Conservation (phyloP, 129 eudicot species). For the Scalesia atractyloides region DNA sequence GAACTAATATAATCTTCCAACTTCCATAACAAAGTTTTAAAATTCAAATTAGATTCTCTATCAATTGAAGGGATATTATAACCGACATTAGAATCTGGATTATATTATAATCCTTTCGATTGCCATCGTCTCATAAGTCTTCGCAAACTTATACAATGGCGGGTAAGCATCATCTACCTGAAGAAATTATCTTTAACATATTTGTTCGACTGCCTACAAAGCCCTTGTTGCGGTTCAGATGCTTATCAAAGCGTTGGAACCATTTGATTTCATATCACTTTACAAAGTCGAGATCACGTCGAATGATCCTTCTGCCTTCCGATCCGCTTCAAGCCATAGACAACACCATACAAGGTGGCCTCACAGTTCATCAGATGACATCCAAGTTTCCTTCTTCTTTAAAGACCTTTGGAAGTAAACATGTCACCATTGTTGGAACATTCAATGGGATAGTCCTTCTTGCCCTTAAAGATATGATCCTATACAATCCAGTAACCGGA, state of each 20-base stretch:
- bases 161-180: slow-evolving; percentile 29
- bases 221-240: neutral
- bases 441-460: slow-evolving; percentile 10
- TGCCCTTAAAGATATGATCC: slow-evolving; percentile 2
- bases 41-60: too few species aligned
- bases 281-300: slow-evolving; percentile 4
- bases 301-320: slow-evolving; percentile 7
- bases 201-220: neutral
- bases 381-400: neutral
- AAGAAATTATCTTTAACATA: slow-evolving; percentile 25
- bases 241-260: slow-evolving; percentile 7
- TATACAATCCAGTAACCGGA: slow-evolving; percentile 9
- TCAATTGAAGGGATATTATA: too few species aligned
- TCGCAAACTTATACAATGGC: neutral
- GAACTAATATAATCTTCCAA: too few species aligned
- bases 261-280: neutral
- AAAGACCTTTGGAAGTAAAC: neutral
- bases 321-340: neutral
- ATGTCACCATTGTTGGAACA: slow-evolving; percentile 3
- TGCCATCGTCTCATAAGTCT: neutral
- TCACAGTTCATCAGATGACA: neutral
- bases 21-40: too few species aligned
- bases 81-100: neutral
- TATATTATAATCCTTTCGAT: neutral
- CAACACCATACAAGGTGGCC: neutral